Conservation (phyloP, 2,329 filamentous ascomycete species). For the Calonectria multiphialidica region DNA sequence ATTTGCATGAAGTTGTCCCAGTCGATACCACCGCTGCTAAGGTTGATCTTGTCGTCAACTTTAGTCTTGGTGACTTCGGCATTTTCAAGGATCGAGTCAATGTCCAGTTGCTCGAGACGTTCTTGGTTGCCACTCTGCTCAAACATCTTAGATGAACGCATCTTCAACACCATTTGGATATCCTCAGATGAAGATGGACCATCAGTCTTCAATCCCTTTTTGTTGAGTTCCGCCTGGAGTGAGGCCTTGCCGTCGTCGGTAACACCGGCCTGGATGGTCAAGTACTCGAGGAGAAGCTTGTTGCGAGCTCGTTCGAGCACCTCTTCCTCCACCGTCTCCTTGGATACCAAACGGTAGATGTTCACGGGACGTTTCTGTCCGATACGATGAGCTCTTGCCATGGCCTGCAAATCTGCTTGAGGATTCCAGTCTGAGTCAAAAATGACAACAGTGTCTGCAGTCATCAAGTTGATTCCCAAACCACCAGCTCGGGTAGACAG, state of each 20-base stretch:
- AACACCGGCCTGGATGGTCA: constrained; percentile 96
- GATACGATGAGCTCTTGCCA: constrained; percentile 98
- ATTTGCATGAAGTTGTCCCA: constrained; percentile 98
- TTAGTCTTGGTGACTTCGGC: constrained; percentile 98
- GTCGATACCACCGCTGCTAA: constrained; percentile 86
- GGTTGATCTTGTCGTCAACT: constrained; percentile 89
- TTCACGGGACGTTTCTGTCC: constrained; percentile 96
- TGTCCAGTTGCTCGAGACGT: constrained; percentile 96
- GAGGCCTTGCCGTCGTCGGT: constrained; percentile 94
- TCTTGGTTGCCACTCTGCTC: constrained; percentile 97
- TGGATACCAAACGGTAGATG: constrained; percentile 95
- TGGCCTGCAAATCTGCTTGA: constrained; percentile 96
- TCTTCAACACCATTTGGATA: constrained; percentile 96
- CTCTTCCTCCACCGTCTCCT: constrained; percentile 98
- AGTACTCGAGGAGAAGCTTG: constrained; percentile 96
- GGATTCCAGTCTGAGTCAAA: constrained; percentile 99
- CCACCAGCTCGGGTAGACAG: constrained; percentile 96
- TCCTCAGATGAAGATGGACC: constrained; percentile 94
- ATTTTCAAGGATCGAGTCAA: constrained; percentile 96
- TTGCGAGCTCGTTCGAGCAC: constrained; percentile 96
- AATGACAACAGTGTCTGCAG: constrained; percentile 95
- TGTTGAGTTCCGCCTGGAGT: constrained; percentile 79
- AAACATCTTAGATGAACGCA: constrained; percentile 99
- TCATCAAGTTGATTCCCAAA: constrained; percentile 99
- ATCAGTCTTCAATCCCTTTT: constrained; percentile 78